A percentile compares a stretch with the other conserved stretches of the same genome.
phyloP scores from a whole-genome alignment of 2,329 filamentous ascomycete genomes.

The Pestalotiopsis sp. region DNA sequence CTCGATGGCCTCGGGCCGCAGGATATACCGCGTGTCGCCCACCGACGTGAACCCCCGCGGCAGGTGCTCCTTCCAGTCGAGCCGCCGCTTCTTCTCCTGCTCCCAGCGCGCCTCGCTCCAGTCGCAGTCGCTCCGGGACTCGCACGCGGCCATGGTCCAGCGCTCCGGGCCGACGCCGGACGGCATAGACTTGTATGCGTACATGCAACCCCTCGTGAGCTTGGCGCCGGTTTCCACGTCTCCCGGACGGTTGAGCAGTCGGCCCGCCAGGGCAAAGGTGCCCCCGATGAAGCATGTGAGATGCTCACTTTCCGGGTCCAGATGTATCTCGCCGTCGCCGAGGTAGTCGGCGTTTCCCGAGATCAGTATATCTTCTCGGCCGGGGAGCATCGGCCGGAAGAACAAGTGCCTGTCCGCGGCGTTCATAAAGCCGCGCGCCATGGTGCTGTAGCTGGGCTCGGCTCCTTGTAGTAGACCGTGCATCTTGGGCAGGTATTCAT shows the following conservation, averaged over 20 bases:
- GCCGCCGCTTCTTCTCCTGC: constrained; percentile 23
- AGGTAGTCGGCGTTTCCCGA: constrained; percentile 53
- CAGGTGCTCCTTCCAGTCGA: constrained; percentile 29
- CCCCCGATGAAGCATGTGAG: constrained; percentile 73
- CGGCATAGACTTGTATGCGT: constrained; percentile 59
- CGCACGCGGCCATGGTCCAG: constrained; percentile 50
- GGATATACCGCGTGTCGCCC: constrained; percentile 37
- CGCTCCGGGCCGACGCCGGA: constrained; percentile 66
- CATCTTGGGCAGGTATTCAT: constrained; percentile 65
- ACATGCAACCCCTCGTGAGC: constrained; percentile 66
- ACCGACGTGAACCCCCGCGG: constrained; percentile 59
- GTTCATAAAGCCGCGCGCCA: constrained; percentile 52
- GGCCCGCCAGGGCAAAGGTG: constrained; percentile 69
- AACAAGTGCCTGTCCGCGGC: constrained; percentile 65
- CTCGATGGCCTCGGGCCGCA: constrained; percentile 36
- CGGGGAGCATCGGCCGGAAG: constrained; percentile 65
- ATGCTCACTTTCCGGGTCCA: constrained; percentile 53
- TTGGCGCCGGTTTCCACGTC: constrained; percentile 59
- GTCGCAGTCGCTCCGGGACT: constrained; percentile 33
- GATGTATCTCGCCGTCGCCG: constrained; percentile 24
- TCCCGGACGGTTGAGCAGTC: constrained; percentile 55
- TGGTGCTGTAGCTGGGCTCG: constrained; percentile 39
- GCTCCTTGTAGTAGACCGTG: constrained; percentile 67
- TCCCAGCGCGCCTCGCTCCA: constrained; percentile 27
- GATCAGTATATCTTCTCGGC: constrained; percentile 61